These are phyloP conservation scores for Elasticomyces elasticus DNA, from an alignment of 495 filamentous ascomycete genomes.

Conservation along the genomic window DNA sequence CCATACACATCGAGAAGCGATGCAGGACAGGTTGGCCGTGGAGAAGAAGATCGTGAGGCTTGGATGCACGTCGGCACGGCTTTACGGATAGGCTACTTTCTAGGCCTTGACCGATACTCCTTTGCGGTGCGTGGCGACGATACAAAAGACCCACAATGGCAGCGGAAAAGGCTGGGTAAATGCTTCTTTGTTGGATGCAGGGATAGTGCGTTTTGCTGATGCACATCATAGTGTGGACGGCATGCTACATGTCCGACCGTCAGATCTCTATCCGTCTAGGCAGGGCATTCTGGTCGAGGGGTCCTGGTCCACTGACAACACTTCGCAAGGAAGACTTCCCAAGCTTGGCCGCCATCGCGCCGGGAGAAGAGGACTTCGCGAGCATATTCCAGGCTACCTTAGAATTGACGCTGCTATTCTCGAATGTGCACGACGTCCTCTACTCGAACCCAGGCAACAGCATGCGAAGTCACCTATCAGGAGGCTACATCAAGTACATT, in stretches of 20 bases:
- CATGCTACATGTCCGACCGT: slow-evolving; percentile 56
- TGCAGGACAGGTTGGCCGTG: slow-evolving; percentile 47
- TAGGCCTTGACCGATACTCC: slow-evolving; percentile 49
- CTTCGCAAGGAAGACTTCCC: slow-evolving; percentile 53
- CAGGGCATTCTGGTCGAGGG: slow-evolving; percentile 56
- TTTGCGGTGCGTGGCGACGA: slow-evolving; percentile 44
- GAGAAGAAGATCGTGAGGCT: slow-evolving; percentile 55
- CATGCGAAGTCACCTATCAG: slow-evolving; percentile 54
- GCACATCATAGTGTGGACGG: slow-evolving; percentile 58
- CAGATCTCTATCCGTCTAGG: slow-evolving; percentile 55
- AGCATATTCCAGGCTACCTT: slow-evolving; percentile 54
- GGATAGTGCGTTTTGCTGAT: no score
- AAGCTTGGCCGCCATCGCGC: slow-evolving; percentile 42
- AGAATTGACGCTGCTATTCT: slow-evolving; percentile 57
- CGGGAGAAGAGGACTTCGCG: slow-evolving; percentile 51
- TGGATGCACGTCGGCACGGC: slow-evolving; percentile 63
- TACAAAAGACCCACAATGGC: slow-evolving; percentile 35
- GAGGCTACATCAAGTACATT: slow-evolving; percentile 57
- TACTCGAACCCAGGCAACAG: slow-evolving; percentile 56
- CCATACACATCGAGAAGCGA: slow-evolving; percentile 41
- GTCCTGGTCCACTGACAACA: slow-evolving; percentile 53
- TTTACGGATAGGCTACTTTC: slow-evolving; percentile 53
- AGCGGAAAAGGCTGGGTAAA: slow-evolving; percentile 47
- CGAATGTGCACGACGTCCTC: slow-evolving; percentile 56
- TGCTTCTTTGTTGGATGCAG: no score